A percentile compares a stretch with the other conserved stretches of the same genome.
Conservation (phyloP, 2,329 filamentous ascomycete genomes). For the Pseudofabraea citricarpa region DNA sequence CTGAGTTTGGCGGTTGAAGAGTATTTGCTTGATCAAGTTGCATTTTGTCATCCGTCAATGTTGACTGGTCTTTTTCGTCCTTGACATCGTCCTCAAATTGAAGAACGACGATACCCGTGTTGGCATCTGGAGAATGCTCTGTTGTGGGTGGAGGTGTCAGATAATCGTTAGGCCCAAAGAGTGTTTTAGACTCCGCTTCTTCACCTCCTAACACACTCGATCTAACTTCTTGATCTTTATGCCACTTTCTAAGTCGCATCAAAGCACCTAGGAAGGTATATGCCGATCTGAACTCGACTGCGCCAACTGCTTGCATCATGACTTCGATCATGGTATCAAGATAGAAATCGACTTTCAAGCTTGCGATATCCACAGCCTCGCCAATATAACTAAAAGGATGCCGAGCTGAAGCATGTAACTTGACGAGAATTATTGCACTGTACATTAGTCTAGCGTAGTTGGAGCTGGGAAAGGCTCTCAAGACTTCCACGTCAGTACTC, state of each 20-base stretch:
- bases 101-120: no score
- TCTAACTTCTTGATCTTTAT: conserved; percentile 45
- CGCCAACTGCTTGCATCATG: conserved; percentile 56
- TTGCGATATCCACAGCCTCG: conserved; percentile 57
- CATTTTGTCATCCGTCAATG: no score
- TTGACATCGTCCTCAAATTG: no score
- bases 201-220: conserved; percentile 4
- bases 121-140: no score
- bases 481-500: conserved; percentile 33
- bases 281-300: conserved; percentile 57
- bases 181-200: conserved; percentile 3
- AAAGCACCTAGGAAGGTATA: conserved; percentile 65
- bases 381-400: conserved; percentile 59
- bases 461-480: conserved; percentile 42
- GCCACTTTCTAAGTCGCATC: conserved; percentile 60
- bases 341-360: conserved; percentile 58
- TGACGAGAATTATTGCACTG: conserved; percentile 48
- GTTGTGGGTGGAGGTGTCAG: neutral
- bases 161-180: neutral
- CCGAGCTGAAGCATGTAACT: conserved; percentile 53
- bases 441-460: conserved; percentile 46
- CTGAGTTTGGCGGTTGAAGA: neutral
- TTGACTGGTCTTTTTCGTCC: no score
- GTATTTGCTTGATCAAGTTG: no score
- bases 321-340: conserved; percentile 64